Evolutionary conservation across 768 basidiomycete species (phyloP).

Genomic region (Naganishia friedmannii): DNA sequence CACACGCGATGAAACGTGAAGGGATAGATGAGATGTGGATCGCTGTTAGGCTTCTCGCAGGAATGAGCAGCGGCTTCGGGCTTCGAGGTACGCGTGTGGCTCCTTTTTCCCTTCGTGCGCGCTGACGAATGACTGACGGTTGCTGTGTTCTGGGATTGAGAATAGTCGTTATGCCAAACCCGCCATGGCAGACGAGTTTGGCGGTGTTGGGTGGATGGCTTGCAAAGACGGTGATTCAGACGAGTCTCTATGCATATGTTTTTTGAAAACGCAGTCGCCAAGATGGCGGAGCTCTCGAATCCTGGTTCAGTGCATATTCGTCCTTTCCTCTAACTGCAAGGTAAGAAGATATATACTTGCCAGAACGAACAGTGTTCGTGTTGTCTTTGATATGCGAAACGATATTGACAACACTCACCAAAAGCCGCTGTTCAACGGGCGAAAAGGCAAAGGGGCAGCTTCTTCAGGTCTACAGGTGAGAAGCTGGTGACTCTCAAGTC

Average conservation of each 20-base stretch:
- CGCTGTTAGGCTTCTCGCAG: slow-evolving; percentile 44
- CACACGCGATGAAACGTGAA: slow-evolving; percentile 26
- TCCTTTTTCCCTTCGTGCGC: not conserved
- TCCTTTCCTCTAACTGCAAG: no score
- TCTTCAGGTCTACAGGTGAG: no score
- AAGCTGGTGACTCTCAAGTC: no score
- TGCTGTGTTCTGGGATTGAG: not conserved
- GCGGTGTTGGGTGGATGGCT: slow-evolving; percentile 47
- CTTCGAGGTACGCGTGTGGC: slow-evolving; percentile 35
- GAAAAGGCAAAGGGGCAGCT: no score
- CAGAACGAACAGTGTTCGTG: no score
- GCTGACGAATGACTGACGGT: not conserved
- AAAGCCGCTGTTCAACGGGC: no score
- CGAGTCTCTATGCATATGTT: not conserved
- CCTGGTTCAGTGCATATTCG: no score
- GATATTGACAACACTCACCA: no score
- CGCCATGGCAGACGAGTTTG: slow-evolving; percentile 43
- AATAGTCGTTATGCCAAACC: slow-evolving; percentile 44
- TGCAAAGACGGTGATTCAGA: slow-evolving; percentile 27
- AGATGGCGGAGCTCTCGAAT: no score
- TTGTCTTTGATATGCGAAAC: no score
- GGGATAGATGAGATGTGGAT: slow-evolving; percentile 45
- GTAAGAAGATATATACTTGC: no score
- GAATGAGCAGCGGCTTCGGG: slow-evolving; percentile 51
- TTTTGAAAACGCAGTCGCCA: not conserved